Conservation (phyloP, 2,329 filamentous ascomycete species). For the Aspergillus phoenicis region DNA sequence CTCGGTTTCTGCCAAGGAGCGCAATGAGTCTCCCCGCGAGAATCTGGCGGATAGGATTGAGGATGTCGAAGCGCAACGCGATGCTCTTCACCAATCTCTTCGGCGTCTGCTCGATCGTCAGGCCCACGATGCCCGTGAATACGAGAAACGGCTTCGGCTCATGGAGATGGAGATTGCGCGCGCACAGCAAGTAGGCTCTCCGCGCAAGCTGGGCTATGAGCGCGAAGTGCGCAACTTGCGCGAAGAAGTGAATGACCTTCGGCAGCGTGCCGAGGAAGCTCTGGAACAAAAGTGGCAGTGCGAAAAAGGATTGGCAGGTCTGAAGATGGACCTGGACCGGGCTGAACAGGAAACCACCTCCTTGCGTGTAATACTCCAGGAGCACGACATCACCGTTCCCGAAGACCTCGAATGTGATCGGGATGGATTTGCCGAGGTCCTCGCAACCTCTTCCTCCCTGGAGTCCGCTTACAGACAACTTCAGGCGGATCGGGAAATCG, state of each 20-base stretch:
- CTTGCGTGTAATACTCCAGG: slow-evolving; percentile 74
- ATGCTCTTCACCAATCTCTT: slow-evolving; percentile 85
- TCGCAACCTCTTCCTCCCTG: slow-evolving; percentile 70
- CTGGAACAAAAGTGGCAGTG: slow-evolving; percentile 95
- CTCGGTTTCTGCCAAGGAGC: slow-evolving; percentile 54
- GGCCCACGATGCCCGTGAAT: slow-evolving; percentile 79
- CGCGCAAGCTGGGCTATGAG: slow-evolving; percentile 77
- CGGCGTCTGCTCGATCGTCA: slow-evolving; percentile 84
- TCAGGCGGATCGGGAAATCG: slow-evolving; percentile 66
- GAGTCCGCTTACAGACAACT: slow-evolving; percentile 74
- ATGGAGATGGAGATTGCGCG: slow-evolving; percentile 78
- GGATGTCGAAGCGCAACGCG: slow-evolving; percentile 89
- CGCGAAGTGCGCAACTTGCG: slow-evolving; percentile 78
- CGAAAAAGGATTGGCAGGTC: slow-evolving; percentile 81
- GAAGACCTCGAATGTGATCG: slow-evolving; percentile 56
- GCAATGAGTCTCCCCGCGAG: slow-evolving; percentile 62
- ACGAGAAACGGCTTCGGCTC: slow-evolving; percentile 74
- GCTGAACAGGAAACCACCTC: slow-evolving; percentile 89
- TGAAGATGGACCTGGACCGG: slow-evolving; percentile 96
- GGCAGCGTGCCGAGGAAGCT: slow-evolving; percentile 87
- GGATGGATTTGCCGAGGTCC: slow-evolving; percentile 47
- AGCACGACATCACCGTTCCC: slow-evolving; percentile 78
- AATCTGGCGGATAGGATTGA: slow-evolving; percentile 77
- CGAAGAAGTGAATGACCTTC: slow-evolving; percentile 80
- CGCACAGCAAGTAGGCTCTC: slow-evolving; percentile 65